Evolutionary conservation across 108 stramenopile genomes (phyloP), one percentile per base, ranked within the genome.

Genomic region (Seminavis robusta): DNA sequence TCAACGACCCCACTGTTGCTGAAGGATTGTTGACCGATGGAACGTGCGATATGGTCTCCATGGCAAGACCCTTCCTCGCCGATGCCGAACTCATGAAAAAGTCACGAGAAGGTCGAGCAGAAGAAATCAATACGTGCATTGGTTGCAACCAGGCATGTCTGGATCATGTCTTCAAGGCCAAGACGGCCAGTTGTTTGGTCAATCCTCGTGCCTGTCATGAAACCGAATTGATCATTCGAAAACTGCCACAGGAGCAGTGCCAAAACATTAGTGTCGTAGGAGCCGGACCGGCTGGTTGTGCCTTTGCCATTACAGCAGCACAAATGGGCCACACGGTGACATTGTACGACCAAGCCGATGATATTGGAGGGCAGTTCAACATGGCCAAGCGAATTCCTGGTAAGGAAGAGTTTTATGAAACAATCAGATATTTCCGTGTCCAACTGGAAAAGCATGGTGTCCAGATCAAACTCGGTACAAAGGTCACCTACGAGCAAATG

Each of bases 111-210:
- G 77, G 86, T 31, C 43, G 73, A 43, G 83, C 64, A 13, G 57
- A 79, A 17, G 87, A 86, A 25, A 98, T 98, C 61, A 99, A 99
- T 75, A 99, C 98, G 28, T 99, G 98, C 73, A 99, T 99, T 59
- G 98, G 65, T 1, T 99, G 98, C 65, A 99, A 99, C 74, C 98
- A 99, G 67, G 98, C 98, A 4, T 99, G 98, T 74, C 71, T 99
- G 41, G 98, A 99, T 79, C 98, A 99, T 74, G 95, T 89, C 59
- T 99, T 99, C 77, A 73, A 93, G 52, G 93, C 81, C 19, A 95
- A 95, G 67, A 92, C 86, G 25, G 96, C 96, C 13, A 86, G 84
- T 28, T 98, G 98, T 63, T 78, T 98, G 32, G 98, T 98, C 44
- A 98, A 98, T 67, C 98, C 98, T 4, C 63, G 57, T 9, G 96